Percentiles rank a stretch among this genome's conserved stretches.
Evolutionary conservation across 2,329 filamentous ascomycete species (phyloP).

Genomic region (Cladosporium sp.): DNA sequence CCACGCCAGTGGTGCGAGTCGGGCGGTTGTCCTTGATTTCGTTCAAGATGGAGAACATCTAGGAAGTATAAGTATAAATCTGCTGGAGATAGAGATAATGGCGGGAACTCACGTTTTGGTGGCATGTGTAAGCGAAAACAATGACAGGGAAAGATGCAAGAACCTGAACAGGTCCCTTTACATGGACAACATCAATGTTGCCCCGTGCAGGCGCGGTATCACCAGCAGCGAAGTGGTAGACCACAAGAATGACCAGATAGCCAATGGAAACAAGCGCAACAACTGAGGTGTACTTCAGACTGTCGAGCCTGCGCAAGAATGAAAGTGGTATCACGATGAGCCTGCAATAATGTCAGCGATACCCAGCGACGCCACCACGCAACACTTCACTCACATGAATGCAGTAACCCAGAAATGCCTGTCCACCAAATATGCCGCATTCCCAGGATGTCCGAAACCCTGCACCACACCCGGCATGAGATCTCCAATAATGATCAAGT

Average conservation of each 20-base stretch:
- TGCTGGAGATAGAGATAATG: not conserved
- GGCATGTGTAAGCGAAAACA: constrained; percentile 98
- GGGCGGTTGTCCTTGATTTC: constrained; percentile 87
- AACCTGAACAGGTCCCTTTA: constrained; percentile 75
- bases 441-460: constrained; percentile 70
- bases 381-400: constrained; percentile 68
- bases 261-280: constrained; percentile 89
- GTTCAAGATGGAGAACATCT: constrained; percentile 99
- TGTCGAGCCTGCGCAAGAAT: constrained; percentile 87
- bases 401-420: constrained; percentile 96
- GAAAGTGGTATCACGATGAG: constrained; percentile 91
- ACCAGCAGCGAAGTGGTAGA: constrained; percentile 81
- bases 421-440: constrained; percentile 75
- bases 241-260: constrained; percentile 87
- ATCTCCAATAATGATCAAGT: constrained; percentile 98
- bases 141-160: constrained; percentile 90
- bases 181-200: constrained; percentile 72
- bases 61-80: not conserved
- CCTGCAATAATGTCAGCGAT: constrained; percentile 44
- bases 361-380: not conserved
- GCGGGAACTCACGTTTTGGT: constrained; percentile 74
- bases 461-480: constrained; percentile 92
- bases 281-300: constrained; percentile 94
- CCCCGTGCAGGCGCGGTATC: constrained; percentile 75
- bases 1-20: constrained; percentile 73